Evolutionary conservation across 1,284 basidiomycete genomes (phyloP), one percentile per base, ranked within the genome.

Genomic region (Mycena citricolor): DNA sequence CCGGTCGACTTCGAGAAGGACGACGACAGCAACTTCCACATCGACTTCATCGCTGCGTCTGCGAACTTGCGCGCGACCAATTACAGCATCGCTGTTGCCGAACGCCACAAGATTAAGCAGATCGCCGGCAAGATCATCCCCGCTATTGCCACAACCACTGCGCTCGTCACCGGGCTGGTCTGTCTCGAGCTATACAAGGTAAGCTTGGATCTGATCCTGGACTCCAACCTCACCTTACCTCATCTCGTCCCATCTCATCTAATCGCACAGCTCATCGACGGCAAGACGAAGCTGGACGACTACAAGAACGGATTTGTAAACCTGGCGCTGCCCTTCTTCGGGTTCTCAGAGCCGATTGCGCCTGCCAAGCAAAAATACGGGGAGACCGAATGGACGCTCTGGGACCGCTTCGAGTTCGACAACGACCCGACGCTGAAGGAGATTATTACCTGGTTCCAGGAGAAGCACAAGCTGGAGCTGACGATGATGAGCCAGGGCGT

Each of bases 61-160:
- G 97, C 95, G 39, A 99, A 99, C 73, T 77, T 99, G 51, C 90
- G 97, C 34, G 97, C 97, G 1, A 79, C 84, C 71, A 99, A 99
- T 72, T 99, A 99, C 69, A 86, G 75, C 54, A 99, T 99, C 63
- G 76, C 79, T 39, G 73, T 80, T 19, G 93, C 94, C 11, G 93
- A 97, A 68, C 81, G 86, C 45, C 94, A 99, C 70, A 83, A 87
- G 51, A 99, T 95, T 31, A 99, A 99, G 74, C 90, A 97, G 64
- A 97, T 99, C 61, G 97, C 97, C 4, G 97, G 97, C 45, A 99
- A 99, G 77, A 99, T 99, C 60, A 99, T 99, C 55, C 97, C 97
- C 41, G 97, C 97, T 13, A 99, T 99, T 60, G 97, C 97, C 17
- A 99, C 97, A 1, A 99, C 97, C 1, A 99, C 97, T 2, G 87